phyloP scores from a whole-genome alignment of 768 basidiomycete genomes.

The Russula foetens region DNA sequence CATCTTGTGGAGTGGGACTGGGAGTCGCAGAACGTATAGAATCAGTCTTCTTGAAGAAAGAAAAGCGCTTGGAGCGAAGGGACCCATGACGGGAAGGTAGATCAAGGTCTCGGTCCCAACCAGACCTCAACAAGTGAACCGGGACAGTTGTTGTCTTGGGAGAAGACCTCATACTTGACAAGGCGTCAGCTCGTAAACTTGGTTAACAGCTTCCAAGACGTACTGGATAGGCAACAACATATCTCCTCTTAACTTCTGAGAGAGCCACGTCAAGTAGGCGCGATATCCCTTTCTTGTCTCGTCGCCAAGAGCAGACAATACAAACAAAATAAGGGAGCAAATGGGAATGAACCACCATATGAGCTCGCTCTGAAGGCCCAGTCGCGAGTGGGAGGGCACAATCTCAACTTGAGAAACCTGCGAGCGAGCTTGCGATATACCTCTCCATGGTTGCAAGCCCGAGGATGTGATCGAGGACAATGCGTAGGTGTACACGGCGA shows the following conservation, averaged over 20 bases:
- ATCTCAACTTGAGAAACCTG: constrained; percentile 7
- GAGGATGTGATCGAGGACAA: constrained; percentile 11
- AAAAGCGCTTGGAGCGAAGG: background rate
- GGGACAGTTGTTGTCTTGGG: constrained; percentile 1
- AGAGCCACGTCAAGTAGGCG: constrained; percentile 2
- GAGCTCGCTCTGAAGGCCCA: constrained; percentile 6
- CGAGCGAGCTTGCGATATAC: constrained; percentile 13
- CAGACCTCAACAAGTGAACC: constrained; percentile 17
- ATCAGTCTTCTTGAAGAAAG: constrained; percentile 1
- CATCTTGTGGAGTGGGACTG: constrained; percentile 5
- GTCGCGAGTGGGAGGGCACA: background rate
- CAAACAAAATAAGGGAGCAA: constrained; percentile 16
- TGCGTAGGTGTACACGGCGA: constrained; percentile 4
- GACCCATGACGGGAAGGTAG: constrained; percentile 2
- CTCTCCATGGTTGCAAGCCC: constrained; percentile 9
- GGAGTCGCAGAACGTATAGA: constrained; percentile 6
- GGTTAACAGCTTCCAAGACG: background rate
- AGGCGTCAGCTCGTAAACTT: background rate
- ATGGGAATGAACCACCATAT: constrained; percentile 20
- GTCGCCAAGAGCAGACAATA: constrained; percentile 8
- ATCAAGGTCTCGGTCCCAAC: constrained; percentile 18
- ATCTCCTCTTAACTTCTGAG: background rate
- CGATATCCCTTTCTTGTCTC: constrained; percentile 15
- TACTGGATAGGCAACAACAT: constrained; percentile 14
- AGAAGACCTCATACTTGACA: background rate